These are phyloP conservation scores for Coemansia sp. DNA, from an alignment of 192 early-diverging fungal species.

Conservation along the genomic window DNA sequence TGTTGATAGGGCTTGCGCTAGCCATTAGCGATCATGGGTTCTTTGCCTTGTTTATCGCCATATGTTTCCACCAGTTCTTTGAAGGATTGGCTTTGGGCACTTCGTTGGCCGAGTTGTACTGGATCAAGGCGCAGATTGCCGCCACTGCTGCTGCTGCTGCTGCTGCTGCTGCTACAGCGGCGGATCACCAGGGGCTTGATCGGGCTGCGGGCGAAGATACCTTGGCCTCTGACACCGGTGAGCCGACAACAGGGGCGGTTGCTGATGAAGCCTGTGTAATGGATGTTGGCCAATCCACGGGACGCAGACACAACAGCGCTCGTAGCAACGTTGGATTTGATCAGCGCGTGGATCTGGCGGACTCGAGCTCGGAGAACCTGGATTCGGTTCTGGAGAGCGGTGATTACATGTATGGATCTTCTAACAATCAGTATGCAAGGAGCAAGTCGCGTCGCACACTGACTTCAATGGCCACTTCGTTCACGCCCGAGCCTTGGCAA, in stretches of 20 bases:
- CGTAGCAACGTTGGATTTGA: not conserved
- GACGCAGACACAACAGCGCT: not conserved
- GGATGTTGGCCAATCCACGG: not conserved
- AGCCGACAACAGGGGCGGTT: not conserved
- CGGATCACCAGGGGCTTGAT: not conserved
- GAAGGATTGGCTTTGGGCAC: constrained; percentile 74
- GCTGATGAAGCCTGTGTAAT: not conserved
- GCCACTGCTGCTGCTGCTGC: not conserved
- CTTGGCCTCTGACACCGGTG: not conserved
- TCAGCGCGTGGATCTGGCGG: not conserved
- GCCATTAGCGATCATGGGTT: constrained; percentile 52
- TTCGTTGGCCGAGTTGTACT: constrained; percentile 63
- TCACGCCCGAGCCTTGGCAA: constrained; percentile 50
- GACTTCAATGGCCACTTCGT: constrained; percentile 46
- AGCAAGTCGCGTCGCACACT: constrained; percentile 42
- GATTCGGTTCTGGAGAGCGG: constrained; percentile 5
- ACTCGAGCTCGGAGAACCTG: not conserved
- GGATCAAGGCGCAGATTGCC: constrained; percentile 42
- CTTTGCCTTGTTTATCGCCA: constrained; percentile 59
- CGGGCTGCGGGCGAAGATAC: not conserved
- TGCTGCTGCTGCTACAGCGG: not conserved
- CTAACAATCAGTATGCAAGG: constrained; percentile 4
- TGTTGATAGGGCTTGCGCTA: constrained; percentile 71
- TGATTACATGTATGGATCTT: constrained; percentile 20
- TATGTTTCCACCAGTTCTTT: constrained; percentile 74